A percentile compares a stretch with the other conserved stretches of the same genome.
phyloP scores from a whole-genome alignment of 2,329 filamentous ascomycete species.

The Ophiostoma himal-ulmi region DNA sequence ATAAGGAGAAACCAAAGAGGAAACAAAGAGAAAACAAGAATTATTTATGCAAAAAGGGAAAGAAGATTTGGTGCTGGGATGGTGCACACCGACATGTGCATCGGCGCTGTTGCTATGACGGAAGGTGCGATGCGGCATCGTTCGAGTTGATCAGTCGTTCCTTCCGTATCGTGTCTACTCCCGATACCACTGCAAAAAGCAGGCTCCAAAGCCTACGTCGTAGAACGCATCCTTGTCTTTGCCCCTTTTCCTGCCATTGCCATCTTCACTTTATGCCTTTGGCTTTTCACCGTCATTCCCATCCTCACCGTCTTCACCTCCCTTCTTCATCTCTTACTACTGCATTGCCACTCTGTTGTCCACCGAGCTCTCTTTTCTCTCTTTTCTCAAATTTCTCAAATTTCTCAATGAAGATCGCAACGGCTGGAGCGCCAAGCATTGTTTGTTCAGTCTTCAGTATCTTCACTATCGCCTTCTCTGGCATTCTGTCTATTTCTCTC shows the following conservation, averaged over 20 bases:
- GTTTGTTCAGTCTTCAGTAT: neutral
- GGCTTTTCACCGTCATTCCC: too few species aligned
- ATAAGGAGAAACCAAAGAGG: neutral
- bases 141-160: neutral
- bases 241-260: neutral
- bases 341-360: neutral
- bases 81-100: slow-evolving; percentile 7
- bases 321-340: neutral
- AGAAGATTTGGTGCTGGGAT: neutral
- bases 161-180: neutral
- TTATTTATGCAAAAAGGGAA: neutral
- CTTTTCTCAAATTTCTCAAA: neutral
- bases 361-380: neutral
- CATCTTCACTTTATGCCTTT: neutral
- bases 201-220: neutral
- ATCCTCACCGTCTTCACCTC: neutral
- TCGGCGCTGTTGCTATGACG: neutral
- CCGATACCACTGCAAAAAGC: too few species aligned
- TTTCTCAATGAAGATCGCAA: slow-evolving; percentile 5
- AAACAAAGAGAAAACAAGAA: neutral
- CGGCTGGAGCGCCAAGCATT: neutral
- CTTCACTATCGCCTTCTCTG: neutral
- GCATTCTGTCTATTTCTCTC: neutral
- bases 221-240: neutral
- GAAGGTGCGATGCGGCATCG: slow-evolving; percentile 2